Evolutionary conservation across 768 basidiomycete species (phyloP).

Genomic region (Amanita fuliginea): DNA sequence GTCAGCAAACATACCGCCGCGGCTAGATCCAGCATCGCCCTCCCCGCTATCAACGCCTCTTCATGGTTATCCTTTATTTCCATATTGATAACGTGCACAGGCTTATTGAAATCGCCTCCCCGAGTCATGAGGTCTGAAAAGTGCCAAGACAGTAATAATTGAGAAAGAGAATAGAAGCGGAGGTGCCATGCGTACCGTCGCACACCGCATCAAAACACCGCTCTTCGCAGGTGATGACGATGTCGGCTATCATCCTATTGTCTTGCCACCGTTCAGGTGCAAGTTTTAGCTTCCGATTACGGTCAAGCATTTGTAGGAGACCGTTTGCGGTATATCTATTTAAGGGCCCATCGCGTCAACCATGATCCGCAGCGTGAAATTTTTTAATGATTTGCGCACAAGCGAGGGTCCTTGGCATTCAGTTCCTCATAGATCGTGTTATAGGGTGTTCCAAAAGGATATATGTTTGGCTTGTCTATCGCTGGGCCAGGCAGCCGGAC

Average conservation of each 20-base stretch:
- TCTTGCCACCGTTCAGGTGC: slow-evolving; percentile 99
- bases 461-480: slow-evolving; percentile 96
- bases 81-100: slow-evolving; percentile 93
- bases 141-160: neutral
- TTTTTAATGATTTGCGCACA: slow-evolving; percentile 42
- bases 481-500: slow-evolving; percentile 94
- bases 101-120: slow-evolving; percentile 87
- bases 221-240: slow-evolving; percentile 98
- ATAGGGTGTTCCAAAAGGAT: slow-evolving; percentile 94
- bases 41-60: slow-evolving; percentile 93
- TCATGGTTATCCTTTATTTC: slow-evolving; percentile 99
- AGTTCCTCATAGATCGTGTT: slow-evolving; percentile 92
- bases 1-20: slow-evolving; percentile 79
- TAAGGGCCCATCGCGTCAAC: slow-evolving; percentile 17
- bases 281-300: slow-evolving; percentile 82
- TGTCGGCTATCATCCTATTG: slow-evolving; percentile 75
- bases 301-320: slow-evolving; percentile 89
- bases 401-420: slow-evolving; percentile 62
- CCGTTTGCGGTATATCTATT: slow-evolving; percentile 96
- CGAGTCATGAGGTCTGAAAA: slow-evolving; percentile 66
- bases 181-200: slow-evolving; percentile 55
- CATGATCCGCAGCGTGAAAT: neutral
- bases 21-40: slow-evolving; percentile 88
- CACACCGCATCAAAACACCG: slow-evolving; percentile 98
- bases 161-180: neutral